These are phyloP conservation scores for Cercospora sp. DNA, from an alignment of 2,329 filamentous ascomycete genomes.

Conservation along the genomic window DNA sequence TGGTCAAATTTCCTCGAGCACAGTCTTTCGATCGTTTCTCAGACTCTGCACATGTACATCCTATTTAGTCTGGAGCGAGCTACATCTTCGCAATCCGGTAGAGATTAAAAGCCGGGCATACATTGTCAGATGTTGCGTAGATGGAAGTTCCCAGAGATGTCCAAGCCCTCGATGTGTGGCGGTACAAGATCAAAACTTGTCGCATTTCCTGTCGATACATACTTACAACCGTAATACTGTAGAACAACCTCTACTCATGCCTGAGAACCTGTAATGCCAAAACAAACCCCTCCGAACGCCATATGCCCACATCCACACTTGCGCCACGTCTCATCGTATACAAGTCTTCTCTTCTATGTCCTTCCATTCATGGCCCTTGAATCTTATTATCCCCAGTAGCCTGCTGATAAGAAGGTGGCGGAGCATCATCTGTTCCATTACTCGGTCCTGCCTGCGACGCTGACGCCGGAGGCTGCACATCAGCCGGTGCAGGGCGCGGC, in stretches of 20 bases:
- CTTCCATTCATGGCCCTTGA: constrained; percentile 55
- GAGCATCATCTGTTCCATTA: constrained; percentile 40
- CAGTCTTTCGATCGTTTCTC: no score
- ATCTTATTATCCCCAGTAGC: constrained; percentile 83
- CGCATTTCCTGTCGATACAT: constrained; percentile 9
- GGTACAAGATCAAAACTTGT: neutral
- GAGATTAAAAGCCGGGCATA: no score
- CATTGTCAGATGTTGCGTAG: no score
- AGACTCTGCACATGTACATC: no score
- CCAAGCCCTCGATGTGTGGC: no score
- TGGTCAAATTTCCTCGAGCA: no score
- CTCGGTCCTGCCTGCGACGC: constrained; percentile 47
- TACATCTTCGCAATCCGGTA: no score
- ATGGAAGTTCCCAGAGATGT: no score
- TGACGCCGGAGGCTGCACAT: constrained; percentile 32
- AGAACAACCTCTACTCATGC: neutral
- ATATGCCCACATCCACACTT: neutral
- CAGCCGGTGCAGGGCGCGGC: constrained; percentile 41
- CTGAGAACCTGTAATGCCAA: neutral
- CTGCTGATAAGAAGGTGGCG: constrained; percentile 85
- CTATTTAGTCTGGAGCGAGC: no score
- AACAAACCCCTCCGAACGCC: neutral
- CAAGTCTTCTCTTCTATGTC: neutral
- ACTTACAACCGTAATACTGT: constrained; percentile 6
- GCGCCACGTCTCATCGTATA: neutral